Percentiles rank a stretch among this genome's conserved stretches.
Evolutionary conservation across 345 rosid genomes (phyloP).

Genomic region (Eucalyptus tenuipes): DNA sequence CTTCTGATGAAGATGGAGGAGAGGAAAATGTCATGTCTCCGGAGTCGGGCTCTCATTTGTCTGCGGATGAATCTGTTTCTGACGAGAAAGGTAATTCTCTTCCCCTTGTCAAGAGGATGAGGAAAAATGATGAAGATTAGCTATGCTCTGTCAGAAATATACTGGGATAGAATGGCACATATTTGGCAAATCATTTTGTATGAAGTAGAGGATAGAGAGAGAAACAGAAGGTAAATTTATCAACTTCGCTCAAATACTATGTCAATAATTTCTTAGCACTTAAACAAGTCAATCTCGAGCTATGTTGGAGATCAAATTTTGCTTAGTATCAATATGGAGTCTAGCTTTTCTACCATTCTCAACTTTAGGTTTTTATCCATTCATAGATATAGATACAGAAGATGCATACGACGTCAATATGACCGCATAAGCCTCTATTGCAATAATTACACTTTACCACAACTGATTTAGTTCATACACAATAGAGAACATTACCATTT

Average conservation of each 20-base stretch:
- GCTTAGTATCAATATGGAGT: neutral
- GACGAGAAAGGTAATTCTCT: conserved; percentile 15
- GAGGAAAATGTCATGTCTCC: conserved; percentile 12
- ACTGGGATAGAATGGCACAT: neutral
- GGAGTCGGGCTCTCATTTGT: conserved; percentile 3
- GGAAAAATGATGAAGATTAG: conserved; percentile 26
- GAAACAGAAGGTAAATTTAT: neutral
- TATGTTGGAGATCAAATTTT: neutral
- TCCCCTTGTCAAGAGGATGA: conserved; percentile 22
- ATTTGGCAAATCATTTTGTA: neutral
- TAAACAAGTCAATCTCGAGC: neutral
- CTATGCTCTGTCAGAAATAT: neutral
- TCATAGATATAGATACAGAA: neutral
- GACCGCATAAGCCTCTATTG: neutral
- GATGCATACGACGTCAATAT: neutral
- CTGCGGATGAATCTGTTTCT: conserved; percentile 16
- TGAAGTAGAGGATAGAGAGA: neutral
- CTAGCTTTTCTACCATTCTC: neutral
- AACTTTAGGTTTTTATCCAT: neutral
- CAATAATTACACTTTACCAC: neutral
- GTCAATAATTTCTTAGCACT: neutral
- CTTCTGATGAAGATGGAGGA: conserved; percentile 1
- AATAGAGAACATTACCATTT: neutral
- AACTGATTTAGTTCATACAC: neutral
- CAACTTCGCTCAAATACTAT: neutral